Conservation (phyloP, 352 stramenopile genomes). For the Phytophthora tentaculata region DNA sequence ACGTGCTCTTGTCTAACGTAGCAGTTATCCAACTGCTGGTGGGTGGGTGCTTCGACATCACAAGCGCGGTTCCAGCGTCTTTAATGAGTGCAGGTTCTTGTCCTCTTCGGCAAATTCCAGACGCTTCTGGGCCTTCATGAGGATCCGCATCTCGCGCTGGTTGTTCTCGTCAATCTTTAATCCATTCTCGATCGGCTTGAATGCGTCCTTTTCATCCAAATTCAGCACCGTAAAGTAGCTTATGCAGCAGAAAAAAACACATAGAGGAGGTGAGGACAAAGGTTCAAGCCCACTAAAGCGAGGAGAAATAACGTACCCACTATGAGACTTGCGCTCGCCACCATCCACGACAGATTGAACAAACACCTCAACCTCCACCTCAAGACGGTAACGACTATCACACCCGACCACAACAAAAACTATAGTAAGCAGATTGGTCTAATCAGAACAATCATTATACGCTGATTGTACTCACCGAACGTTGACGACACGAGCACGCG, state of each 20-base stretch:
- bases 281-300: background rate
- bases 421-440: background rate
- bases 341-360: slow-evolving; percentile 43
- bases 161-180: slow-evolving; percentile 53
- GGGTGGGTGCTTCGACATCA: slow-evolving; percentile 13
- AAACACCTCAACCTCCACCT: slow-evolving; percentile 73
- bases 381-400: slow-evolving; percentile 53
- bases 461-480: slow-evolving; percentile 51
- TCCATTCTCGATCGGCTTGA: slow-evolving; percentile 54
- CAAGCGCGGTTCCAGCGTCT: slow-evolving; percentile 43
- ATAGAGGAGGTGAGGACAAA: slow-evolving; percentile 12
- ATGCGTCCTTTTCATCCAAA: slow-evolving; percentile 45
- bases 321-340: slow-evolving; percentile 56
- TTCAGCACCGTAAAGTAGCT: slow-evolving; percentile 73
- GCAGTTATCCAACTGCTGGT: slow-evolving; percentile 1
- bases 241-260: slow-evolving; percentile 3
- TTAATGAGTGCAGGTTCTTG: slow-evolving; percentile 53
- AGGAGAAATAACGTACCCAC: slow-evolving; percentile 37
- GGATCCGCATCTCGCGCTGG: slow-evolving; percentile 54
- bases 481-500: slow-evolving; percentile 66
- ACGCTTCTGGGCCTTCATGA: slow-evolving; percentile 67
- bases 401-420: slow-evolving; percentile 4
- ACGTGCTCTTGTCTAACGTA: slow-evolving; percentile 4
- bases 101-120: slow-evolving; percentile 62
- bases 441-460: background rate